phyloP scores from a whole-genome alignment of 2,329 filamentous ascomycete genomes.

The Fusarium scirpi region DNA sequence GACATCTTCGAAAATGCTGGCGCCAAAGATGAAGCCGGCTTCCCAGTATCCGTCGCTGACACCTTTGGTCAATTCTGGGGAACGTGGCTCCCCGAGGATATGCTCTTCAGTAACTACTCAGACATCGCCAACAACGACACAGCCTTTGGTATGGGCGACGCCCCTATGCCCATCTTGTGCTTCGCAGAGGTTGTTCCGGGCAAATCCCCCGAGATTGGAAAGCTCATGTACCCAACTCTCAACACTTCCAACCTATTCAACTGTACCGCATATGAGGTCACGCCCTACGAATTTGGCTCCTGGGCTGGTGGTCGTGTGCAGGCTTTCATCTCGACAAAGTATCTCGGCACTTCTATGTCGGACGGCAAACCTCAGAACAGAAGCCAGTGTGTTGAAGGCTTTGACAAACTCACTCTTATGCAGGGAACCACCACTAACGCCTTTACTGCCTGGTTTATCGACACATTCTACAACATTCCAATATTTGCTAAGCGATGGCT shows the following conservation, averaged over 20 bases:
- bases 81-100: constrained; percentile 35
- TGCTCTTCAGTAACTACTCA: constrained; percentile 41
- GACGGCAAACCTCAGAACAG: constrained; percentile 44
- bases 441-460: constrained; percentile 46
- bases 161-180: constrained; percentile 47
- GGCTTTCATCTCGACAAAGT: constrained; percentile 47
- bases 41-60: constrained; percentile 46
- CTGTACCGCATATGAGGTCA: constrained; percentile 50
- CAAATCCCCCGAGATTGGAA: constrained; percentile 44
- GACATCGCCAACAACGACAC: constrained; percentile 33
- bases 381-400: constrained; percentile 47
- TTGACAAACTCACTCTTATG: constrained; percentile 50
- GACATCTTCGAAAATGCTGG: constrained; percentile 40
- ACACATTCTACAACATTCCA: constrained; percentile 44
- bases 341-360: constrained; percentile 47
- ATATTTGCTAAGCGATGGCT: constrained; percentile 43
- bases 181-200: constrained; percentile 48
- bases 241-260: constrained; percentile 48
- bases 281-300: constrained; percentile 50
- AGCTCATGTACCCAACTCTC: constrained; percentile 46
- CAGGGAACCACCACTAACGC: constrained; percentile 49
- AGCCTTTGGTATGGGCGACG: constrained; percentile 36
- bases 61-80: constrained; percentile 48
- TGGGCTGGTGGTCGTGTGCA: constrained; percentile 49
- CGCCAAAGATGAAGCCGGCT: constrained; percentile 41